Base-by-base conservation (phyloP, 331 rosid genomes). In the Quercus lobata region DNA sequence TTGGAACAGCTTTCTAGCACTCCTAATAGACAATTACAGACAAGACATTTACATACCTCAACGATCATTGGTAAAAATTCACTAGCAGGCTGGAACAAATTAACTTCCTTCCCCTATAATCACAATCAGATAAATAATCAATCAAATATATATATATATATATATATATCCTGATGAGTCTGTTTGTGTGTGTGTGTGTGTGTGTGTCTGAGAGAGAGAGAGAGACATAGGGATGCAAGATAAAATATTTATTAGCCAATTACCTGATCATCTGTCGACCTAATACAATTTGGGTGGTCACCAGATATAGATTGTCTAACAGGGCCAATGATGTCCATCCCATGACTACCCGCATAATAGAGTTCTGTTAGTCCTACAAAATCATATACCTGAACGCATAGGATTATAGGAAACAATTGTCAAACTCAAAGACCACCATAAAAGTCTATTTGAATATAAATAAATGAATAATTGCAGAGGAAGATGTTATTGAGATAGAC, bases 291-390 rank as follows among this genome's bases (percentile, higher is more conserved):
- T 72, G 84, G 72, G 44, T 80, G 88, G 86, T 84, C 84, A 77
- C 84, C 91, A 10, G 86, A 78, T 76, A 75, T 73, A 82, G 89
- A 81, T 75, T 88, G 91, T 79, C 85, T 84, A 29, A 84, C 89
- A 75, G 98, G 98, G 57, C 91, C 88, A 83, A 91, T 93, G 79
- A 96, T 96, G 89, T 96, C 99, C 99, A 96, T 96, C 76, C 99
- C 99, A 89, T 96, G 99, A 81, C 99, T 96, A 73, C 98, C 99
- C 57, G 99, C 99, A 71, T 93, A 96, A 89, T 90, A 87, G 84
- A 96, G 98, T 85, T 96, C 99, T 2, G 80, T 86, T 82, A 96
- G 82, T 89, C 91, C 87, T 53, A 96, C 88, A 89, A 96, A 96
- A 74, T 93, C 87, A 18, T 86, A 82, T 56, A 96, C 98, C 99